Percentiles rank a stretch among this genome's conserved stretches.
Conservation (phyloP, 2,329 filamentous ascomycete species). For the Domatiomyces globalis region DNA sequence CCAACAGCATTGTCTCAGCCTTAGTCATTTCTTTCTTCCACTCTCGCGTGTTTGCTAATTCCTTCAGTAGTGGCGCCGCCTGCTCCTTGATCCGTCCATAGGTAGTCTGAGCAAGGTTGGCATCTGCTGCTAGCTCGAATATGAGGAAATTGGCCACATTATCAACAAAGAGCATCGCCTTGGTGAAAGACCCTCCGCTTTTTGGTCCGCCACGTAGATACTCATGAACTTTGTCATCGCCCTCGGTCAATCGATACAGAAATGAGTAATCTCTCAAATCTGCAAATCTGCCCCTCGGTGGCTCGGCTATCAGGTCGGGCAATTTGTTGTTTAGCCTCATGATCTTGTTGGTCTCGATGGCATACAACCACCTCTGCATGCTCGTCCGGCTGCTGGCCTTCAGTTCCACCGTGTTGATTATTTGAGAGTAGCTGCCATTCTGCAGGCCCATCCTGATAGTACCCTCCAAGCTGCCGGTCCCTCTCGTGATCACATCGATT, state of each 20-base stretch:
- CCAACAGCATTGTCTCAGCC: slow-evolving; percentile 4
- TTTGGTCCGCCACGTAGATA: slow-evolving; percentile 11
- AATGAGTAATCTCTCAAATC: slow-evolving; percentile 15
- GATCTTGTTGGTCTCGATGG: slow-evolving; percentile 28
- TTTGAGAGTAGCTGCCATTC: slow-evolving; percentile 31
- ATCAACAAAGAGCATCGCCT: slow-evolving; percentile 12
- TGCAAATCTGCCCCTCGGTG: background rate
- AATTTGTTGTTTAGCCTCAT: slow-evolving; percentile 21
- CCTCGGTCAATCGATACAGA: slow-evolving; percentile 9
- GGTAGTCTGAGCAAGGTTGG: background rate
- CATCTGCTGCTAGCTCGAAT: slow-evolving; percentile 7
- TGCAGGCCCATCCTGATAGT: slow-evolving; percentile 26
- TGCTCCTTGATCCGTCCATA: slow-evolving; percentile 1
- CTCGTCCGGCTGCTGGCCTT: slow-evolving; percentile 22
- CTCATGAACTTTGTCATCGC: slow-evolving; percentile 7
- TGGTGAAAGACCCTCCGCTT: slow-evolving; percentile 6
- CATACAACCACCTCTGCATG: slow-evolving; percentile 26
- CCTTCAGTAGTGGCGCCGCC: slow-evolving; percentile 5
- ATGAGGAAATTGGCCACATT: slow-evolving; percentile 12
- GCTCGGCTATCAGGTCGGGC: slow-evolving; percentile 3
- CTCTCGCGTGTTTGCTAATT: background rate
- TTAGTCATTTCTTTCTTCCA: slow-evolving; percentile 8
- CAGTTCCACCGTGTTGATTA: slow-evolving; percentile 28
- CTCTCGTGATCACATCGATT: slow-evolving; percentile 21
- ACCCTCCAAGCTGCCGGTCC: background rate